Evolutionary conservation across 768 basidiomycete species (phyloP), one percentile per base, ranked within the genome.

Genomic region (Sutorius australiensis): DNA sequence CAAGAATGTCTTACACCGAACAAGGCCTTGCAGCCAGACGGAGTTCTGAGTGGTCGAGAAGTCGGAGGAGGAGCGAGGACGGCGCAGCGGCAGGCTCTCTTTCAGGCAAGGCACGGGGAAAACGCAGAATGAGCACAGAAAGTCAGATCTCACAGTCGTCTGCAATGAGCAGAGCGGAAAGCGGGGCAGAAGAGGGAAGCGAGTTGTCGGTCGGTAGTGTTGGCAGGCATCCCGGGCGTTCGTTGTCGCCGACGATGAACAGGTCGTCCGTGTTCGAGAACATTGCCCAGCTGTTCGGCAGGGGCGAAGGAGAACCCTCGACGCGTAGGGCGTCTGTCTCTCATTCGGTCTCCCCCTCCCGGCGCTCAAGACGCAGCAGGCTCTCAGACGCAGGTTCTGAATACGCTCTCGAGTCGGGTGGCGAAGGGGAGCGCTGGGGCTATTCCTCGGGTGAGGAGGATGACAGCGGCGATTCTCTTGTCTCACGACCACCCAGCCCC

Each of bases 361-460:
- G 77, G 45, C 69, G 72, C 53, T 81, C 78, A 19, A 73, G 78
- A 40, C 77, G 79, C n/a, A 64, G 67, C 60, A 67, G 80, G 47
- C 76, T 72, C 46, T 85, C 84, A 13, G 79, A 80, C 17, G 76
- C 72, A 30, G 80, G 75, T 21, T 86, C 85, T 6, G 84, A 87
- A 31, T 70, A 83, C 64, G 83, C 76, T 19, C 56, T 81, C 5
- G 80, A 73, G 28, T 74, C 72, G 11, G 84, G 79, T 3, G 79
- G 80, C 27, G 82, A 82, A 36, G 77, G 73, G 53, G 81, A 84
- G 40, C 79, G 89, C n/a, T 94, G 92, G 92, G 92, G 92, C 5
- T 94, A 93, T 69, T 84, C 87, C n/a, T 92, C 92, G 3, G 89
- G 82, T 21, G 92, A 94, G 63, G 89, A 80, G 53, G 79, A 87